Evolutionary conservation across 129 eudicot genomes (phyloP), one percentile per base, ranked within the genome.

Genomic region (Flaveria robusta): DNA sequence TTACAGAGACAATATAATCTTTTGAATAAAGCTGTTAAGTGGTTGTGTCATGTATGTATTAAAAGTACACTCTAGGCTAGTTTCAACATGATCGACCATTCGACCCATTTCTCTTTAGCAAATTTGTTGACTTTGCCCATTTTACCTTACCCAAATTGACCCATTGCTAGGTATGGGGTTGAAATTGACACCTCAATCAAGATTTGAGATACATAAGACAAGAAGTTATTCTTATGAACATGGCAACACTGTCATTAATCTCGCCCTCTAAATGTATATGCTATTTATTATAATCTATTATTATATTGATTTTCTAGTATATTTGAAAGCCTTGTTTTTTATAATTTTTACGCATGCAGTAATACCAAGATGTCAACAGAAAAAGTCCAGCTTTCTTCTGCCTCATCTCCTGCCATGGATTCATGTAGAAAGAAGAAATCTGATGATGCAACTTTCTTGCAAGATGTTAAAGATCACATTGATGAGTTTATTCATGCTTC

Each of bases 401-500:
- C 63, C 27, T 39, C 39, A 70, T 22, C 86, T 24, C 79, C 87
- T 18, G 80, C 81, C 9, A 66, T 75, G 70, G 74, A 83, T 6
- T 88, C 89, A 9, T 91, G 97, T 26, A 79, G 93, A 54, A 90
- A 86, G 84, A 91, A 86, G 88, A 91, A 88, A 56, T 74, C 81
- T 0, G 97, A 84, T 12, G 84, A 88, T 29, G 93, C 91, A 56
- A 84, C 88, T 43, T 86, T 91, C 55, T 39, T 91, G 59, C 87
- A 88, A 82, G 96, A 90, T 68, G 81, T 90, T 13, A 86, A 79
- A 79, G 93, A 88, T 77, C 93, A 90, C 79, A 88, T 90, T 43
- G 91, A 88, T 41, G 96, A 90, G 76, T 90, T 90, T 27, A 65
- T 88, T 46, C 77, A 90, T 78, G 96, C 93, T 74, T 90, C 96